Base-by-base conservation (phyloP, 2,329 filamentous ascomycete species). In the Tolypocladium paradoxum region DNA sequence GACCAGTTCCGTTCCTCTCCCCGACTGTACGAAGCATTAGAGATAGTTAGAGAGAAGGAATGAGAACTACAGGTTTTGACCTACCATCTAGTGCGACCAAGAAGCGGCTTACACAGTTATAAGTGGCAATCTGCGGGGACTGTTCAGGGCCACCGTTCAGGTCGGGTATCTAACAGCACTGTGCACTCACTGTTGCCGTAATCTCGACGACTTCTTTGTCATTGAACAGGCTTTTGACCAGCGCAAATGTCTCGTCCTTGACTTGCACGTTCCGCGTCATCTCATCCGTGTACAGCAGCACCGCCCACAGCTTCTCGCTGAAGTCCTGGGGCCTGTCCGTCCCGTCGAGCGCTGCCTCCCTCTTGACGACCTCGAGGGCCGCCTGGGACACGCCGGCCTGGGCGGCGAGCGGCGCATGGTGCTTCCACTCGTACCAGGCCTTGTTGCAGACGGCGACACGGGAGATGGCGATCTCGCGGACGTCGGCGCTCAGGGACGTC, bases 41-140 rank as follows among this genome's bases (percentile, higher is more conserved):
- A 43, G n/a, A n/a, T 33, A 37, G 29, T 22, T 37, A 51, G 37
- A 49, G 37, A 38, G 27, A 22, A n/a, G 11, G 38, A 48, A 55
- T 31, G 6, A 27, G 35, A 34, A 53, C 22, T 34, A 51, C 50
- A 48, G 49, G n/a, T 24, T 37, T 52, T 55, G 43, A 48, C 79
- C 68, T 70, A 84, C 82, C 87, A 71, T 95, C 85, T 53, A 95
- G 68, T 16, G 89, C 89, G 22, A 95, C 88, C 59, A 95, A 68
- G 61, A 95, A 91, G 33, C 89, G 78, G 66, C 86, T 90, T 18
- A 95, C 88, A 64, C 87, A 91, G 66, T 95, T 95, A 67, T 95
- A 95, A 52, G 81, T 83, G 14, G 87, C 87, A 59, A 81, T 68
- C 76, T 79, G 49, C 11, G 18, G 43, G 27, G 3, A 20, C n/a